phyloP scores from a whole-genome alignment of 2,329 filamentous ascomycete species.

The Myriosclerotinia scirpicola region DNA sequence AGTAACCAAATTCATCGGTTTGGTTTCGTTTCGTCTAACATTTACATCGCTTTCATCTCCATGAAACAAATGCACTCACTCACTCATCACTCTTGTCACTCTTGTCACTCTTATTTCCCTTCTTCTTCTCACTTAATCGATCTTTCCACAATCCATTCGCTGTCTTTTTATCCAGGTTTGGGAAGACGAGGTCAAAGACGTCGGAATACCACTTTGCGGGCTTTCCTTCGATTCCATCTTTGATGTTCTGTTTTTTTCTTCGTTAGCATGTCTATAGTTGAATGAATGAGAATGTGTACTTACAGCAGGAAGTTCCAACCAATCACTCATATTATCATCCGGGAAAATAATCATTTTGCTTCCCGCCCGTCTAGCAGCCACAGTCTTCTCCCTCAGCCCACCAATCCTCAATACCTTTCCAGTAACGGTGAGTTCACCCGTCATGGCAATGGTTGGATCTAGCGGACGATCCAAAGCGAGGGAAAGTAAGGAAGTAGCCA shows the following conservation, averaged over 20 bases:
- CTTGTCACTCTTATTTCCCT: constrained; percentile 27
- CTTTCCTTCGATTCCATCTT: constrained; percentile 88
- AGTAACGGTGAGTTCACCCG: constrained; percentile 92
- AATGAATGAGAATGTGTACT: constrained; percentile 43
- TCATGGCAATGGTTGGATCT: constrained; percentile 92
- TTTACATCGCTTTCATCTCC: neutral
- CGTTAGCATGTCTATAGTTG: constrained; percentile 27
- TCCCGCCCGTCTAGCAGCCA: constrained; percentile 87
- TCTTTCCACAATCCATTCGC: constrained; percentile 64
- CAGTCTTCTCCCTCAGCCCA: constrained; percentile 93
- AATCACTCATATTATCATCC: constrained; percentile 92
- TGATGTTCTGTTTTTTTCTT: constrained; percentile 75
- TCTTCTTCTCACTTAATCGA: constrained; percentile 40
- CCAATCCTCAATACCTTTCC: constrained; percentile 96
- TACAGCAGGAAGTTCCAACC: constrained; percentile 95
- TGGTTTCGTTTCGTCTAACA: neutral
- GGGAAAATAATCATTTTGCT: constrained; percentile 95
- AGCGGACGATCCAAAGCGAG: constrained; percentile 77
- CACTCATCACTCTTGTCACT: constrained; percentile 26
- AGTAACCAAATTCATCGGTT: neutral
- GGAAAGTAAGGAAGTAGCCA: constrained; percentile 90
- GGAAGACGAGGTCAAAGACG: constrained; percentile 89
- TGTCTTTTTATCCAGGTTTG: constrained; percentile 68
- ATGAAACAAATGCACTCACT: constrained; percentile 12
- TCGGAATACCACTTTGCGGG: constrained; percentile 93